Evolutionary conservation across 805 yeast species (phyloP), one percentile per base, ranked within the genome.

Genomic region (Kuraishia borneana): DNA sequence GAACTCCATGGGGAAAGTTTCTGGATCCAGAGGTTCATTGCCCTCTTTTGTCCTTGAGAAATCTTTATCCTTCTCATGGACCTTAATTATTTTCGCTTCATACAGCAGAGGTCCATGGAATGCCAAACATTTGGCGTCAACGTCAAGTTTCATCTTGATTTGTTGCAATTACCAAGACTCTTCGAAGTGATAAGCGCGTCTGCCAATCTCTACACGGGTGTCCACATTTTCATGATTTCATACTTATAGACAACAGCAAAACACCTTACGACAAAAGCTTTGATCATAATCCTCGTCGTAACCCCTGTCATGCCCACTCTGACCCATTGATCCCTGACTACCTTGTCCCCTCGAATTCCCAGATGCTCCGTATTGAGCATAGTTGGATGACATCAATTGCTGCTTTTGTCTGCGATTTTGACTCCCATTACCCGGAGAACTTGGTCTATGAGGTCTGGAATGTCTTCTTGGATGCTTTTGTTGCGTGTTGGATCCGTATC

Each of bases 21-120:
- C 27, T 8, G 49, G 32, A 16, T 46, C 49, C 2, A 54, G 5
- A 47, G 40, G 33, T 18, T 43, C 45, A 3, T 53, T 48, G 6
- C 64, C 61, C 17, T 72, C 75, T 19, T 57, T 58, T 4, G 61
- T 51, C 38, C 53, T 49, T 6, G 69, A 58, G 18, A 51, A 47
- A 18, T 57, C 52, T 27, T 65, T 60, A 23, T 65, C 65, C 0
- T 79, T 74, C 35, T 75, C 73, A 50, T 76, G 83, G 2, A 68
- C 56, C 47, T 73, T 75, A 33, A 81, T 47, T 13, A 88, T 70
- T 47, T 82, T 83, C 41, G 96, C 95, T 55, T 87, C 95, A 50
- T 88, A 88, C 7, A 88, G 68, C 42, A 88, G 57, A 2, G 95
- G 94, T 0, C 96, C 96, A 51, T 88, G 96, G 55, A 71, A 88